These are phyloP conservation scores for Candida sonorensis DNA, from an alignment of 805 yeast species.

Conservation along the genomic window DNA sequence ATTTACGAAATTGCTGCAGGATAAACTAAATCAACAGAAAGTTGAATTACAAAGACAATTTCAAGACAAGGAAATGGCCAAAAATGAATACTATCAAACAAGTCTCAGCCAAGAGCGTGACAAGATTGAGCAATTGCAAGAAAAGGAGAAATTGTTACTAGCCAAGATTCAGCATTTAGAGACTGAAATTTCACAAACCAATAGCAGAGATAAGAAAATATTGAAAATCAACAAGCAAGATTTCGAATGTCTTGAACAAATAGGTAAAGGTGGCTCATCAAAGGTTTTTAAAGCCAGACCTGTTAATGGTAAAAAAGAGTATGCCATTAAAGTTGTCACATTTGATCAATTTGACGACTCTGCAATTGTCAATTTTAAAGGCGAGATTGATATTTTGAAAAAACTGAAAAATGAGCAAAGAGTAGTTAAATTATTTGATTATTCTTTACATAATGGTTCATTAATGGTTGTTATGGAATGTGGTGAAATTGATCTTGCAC, in stretches of 20 bases:
- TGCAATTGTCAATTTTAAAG: constrained; percentile 74
- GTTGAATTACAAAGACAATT: no score
- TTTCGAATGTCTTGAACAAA: constrained; percentile 67
- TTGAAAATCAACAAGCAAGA: constrained; percentile 47
- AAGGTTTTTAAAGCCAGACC: constrained; percentile 77
- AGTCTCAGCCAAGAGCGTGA: no score
- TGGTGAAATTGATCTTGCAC: constrained; percentile 87
- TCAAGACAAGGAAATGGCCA: no score
- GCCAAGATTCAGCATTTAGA: no score
- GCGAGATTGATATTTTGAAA: constrained; percentile 74
- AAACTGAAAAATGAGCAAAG: constrained; percentile 54
- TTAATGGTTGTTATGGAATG: constrained; percentile 85
- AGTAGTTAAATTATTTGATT: constrained; percentile 74
- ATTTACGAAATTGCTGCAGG: no score
- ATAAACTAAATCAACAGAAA: no score
- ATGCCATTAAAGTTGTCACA: constrained; percentile 76
- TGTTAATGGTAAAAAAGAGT: constrained; percentile 41
- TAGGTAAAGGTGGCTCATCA: constrained; percentile 91
- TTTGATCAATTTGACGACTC: constrained; percentile 76
- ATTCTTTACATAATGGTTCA: constrained; percentile 57
- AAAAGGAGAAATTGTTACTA: no score
- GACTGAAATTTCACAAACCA: no score
- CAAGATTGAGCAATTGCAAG: no score
- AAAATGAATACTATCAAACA: no score
- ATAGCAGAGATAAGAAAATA: no score